Evolutionary conservation across 495 filamentous ascomycete genomes (phyloP).

Genomic region (Penicillium daleae): DNA sequence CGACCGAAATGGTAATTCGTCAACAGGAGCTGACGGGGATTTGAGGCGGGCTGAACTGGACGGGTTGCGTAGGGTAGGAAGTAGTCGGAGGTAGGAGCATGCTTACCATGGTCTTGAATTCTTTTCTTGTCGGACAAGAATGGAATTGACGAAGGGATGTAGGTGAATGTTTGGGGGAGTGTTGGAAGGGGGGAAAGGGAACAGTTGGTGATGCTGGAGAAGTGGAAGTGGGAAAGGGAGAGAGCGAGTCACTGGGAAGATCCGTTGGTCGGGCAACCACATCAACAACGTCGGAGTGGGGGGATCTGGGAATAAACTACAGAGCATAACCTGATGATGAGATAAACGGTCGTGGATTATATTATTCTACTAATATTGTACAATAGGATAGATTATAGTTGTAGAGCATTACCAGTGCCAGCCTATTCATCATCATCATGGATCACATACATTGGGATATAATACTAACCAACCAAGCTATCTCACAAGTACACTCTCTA

Average conservation of each 20-base stretch:
- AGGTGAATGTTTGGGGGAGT: neutral
- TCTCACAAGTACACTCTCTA: neutral
- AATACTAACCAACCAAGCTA: neutral
- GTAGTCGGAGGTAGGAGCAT: too few species aligned
- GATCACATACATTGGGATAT: neutral
- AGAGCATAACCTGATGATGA: too few species aligned
- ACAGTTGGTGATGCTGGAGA: conserved; percentile 1
- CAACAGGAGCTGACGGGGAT: neutral
- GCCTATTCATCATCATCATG: neutral
- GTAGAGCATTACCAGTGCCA: too few species aligned
- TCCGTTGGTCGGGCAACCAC: conserved; percentile 34
- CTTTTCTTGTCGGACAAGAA: conserved; percentile 9
- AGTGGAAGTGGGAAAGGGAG: conserved; percentile 16
- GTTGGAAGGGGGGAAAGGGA: neutral
- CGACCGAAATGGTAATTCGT: conserved; percentile 9
- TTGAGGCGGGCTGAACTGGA: neutral
- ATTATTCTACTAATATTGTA: too few species aligned
- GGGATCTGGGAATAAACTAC: neutral
- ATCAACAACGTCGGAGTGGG: conserved; percentile 2
- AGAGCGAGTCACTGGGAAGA: conserved; percentile 13
- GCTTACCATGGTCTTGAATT: neutral
- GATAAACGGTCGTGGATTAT: too few species aligned
- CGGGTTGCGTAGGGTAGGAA: too few species aligned
- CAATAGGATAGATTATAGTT: neutral
- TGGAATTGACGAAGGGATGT: neutral